Conservation (phyloP, 768 basidiomycete species). For the Austroboletus festivus region DNA sequence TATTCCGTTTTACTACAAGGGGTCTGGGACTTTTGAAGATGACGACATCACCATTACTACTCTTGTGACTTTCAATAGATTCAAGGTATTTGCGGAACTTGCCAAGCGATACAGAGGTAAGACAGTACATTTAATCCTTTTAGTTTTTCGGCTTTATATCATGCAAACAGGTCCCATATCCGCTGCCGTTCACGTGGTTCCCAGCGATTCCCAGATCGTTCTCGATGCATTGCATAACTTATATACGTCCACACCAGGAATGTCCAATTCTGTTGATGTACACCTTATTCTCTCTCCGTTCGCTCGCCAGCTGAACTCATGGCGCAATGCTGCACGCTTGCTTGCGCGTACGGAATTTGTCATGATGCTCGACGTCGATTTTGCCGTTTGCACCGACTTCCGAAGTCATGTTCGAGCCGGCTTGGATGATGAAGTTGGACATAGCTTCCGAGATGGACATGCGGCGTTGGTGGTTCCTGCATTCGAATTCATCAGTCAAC, state of each 20-base stretch:
- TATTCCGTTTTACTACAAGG: slow-evolving; percentile 79
- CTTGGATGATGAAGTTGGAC: slow-evolving; percentile 29
- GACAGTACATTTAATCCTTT: slow-evolving; percentile 1
- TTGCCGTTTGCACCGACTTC: slow-evolving; percentile 81
- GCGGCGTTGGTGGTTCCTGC: slow-evolving; percentile 81
- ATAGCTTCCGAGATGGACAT: slow-evolving; percentile 52
- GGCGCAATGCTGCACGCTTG: slow-evolving; percentile 82
- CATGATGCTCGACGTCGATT: slow-evolving; percentile 92
- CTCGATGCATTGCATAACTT: slow-evolving; percentile 63
- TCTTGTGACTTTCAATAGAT: slow-evolving; percentile 75
- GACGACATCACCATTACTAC: slow-evolving; percentile 85
- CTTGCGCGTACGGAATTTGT: slow-evolving; percentile 82
- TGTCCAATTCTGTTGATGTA: slow-evolving; percentile 73
- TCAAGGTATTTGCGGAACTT: slow-evolving; percentile 68
- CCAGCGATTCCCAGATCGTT: slow-evolving; percentile 39
- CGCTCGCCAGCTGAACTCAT: slow-evolving; percentile 84
- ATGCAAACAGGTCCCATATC: slow-evolving; percentile 71
- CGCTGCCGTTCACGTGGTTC: slow-evolving; percentile 71
- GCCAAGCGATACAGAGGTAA: slow-evolving; percentile 75
- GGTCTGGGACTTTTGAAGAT: slow-evolving; percentile 48
- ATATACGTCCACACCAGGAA: slow-evolving; percentile 61
- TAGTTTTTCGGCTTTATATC: background rate
- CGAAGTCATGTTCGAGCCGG: slow-evolving; percentile 51
- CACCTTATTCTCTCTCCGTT: slow-evolving; percentile 83
- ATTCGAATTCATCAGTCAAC: slow-evolving; percentile 71